These are phyloP conservation scores for Apiospora aurea DNA, from an alignment of 2,329 filamentous ascomycete species.

Conservation along the genomic window DNA sequence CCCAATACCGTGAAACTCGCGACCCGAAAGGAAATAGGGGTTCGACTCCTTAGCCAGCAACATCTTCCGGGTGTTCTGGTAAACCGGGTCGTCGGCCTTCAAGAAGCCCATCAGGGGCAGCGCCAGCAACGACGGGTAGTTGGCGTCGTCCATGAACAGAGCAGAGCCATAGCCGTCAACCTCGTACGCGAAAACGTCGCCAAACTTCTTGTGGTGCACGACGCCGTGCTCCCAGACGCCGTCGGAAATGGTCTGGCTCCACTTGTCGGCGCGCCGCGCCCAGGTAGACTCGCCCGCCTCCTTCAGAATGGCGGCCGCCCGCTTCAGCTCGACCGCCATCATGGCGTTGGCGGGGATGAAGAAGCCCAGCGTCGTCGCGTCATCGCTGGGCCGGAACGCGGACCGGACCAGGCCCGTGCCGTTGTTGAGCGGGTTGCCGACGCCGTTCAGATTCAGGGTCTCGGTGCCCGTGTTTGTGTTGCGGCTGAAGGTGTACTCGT, in stretches of 20 bases:
- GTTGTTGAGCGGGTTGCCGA: slow-evolving; percentile 89
- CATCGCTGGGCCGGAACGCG: slow-evolving; percentile 93
- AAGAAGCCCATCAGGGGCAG: slow-evolving; percentile 82
- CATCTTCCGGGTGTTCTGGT: slow-evolving; percentile 85
- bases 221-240: slow-evolving; percentile 89
- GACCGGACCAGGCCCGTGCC: slow-evolving; percentile 88
- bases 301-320: slow-evolving; percentile 74
- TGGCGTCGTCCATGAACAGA: slow-evolving; percentile 90
- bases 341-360: slow-evolving; percentile 96
- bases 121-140: slow-evolving; percentile 81
- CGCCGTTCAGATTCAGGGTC: slow-evolving; percentile 80
- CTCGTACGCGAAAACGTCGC: slow-evolving; percentile 84
- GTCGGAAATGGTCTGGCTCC: slow-evolving; percentile 69
- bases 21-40: slow-evolving; percentile 85
- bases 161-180: slow-evolving; percentile 85
- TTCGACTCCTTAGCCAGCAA: slow-evolving; percentile 79
- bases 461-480: slow-evolving; percentile 84
- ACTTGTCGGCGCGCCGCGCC: slow-evolving; percentile 62
- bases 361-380: slow-evolving; percentile 92
- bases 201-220: slow-evolving; percentile 75
- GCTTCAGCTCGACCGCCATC: slow-evolving; percentile 88
- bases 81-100: slow-evolving; percentile 68
- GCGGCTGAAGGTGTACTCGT: slow-evolving; percentile 88
- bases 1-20: slow-evolving; percentile 85
- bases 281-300: slow-evolving; percentile 62